These are phyloP conservation scores for Graphilbum sp. DNA, from an alignment of 2,329 filamentous ascomycete species.

Conservation along the genomic window DNA sequence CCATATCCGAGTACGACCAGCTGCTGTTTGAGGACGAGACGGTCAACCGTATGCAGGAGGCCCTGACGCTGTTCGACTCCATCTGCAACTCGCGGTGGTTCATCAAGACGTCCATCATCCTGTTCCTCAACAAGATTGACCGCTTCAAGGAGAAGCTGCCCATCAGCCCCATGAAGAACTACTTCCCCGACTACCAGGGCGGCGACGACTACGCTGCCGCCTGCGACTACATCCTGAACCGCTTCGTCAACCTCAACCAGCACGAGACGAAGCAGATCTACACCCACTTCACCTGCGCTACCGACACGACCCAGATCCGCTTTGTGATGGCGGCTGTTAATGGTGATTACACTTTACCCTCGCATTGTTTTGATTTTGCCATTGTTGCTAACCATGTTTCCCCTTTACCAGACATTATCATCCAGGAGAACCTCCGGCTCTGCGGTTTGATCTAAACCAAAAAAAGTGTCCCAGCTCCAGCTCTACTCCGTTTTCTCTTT, in stretches of 20 bases:
- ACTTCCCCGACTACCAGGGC: constrained; percentile 84
- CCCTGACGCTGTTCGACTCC: constrained; percentile 71
- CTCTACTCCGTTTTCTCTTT: not conserved
- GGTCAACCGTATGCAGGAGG: constrained; percentile 88
- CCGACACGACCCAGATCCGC: constrained; percentile 95
- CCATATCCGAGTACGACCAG: constrained; percentile 95
- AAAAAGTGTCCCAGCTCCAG: too few relatives aligned
- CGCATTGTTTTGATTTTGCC: not conserved
- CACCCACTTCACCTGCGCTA: constrained; percentile 98
- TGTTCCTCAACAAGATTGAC: constrained; percentile 85
- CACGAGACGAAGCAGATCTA: constrained; percentile 99
- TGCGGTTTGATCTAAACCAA: constrained; percentile 12
- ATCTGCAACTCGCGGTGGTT: constrained; percentile 85
- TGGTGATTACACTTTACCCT: constrained; percentile 34
- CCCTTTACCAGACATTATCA: constrained; percentile 91
- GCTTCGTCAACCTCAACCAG: constrained; percentile 96
- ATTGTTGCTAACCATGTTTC: too few relatives aligned
- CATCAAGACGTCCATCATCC: constrained; percentile 75
- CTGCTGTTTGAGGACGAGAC: constrained; percentile 92
- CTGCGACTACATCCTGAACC: constrained; percentile 97
- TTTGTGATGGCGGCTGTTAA: constrained; percentile 99
- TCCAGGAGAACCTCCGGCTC: constrained; percentile 86
- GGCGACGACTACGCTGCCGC: constrained; percentile 90
- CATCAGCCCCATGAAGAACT: constrained; percentile 71
- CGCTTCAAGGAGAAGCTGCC: constrained; percentile 76